Base-by-base conservation (phyloP, 768 basidiomycete genomes). In the Heimioporus sp. region DNA sequence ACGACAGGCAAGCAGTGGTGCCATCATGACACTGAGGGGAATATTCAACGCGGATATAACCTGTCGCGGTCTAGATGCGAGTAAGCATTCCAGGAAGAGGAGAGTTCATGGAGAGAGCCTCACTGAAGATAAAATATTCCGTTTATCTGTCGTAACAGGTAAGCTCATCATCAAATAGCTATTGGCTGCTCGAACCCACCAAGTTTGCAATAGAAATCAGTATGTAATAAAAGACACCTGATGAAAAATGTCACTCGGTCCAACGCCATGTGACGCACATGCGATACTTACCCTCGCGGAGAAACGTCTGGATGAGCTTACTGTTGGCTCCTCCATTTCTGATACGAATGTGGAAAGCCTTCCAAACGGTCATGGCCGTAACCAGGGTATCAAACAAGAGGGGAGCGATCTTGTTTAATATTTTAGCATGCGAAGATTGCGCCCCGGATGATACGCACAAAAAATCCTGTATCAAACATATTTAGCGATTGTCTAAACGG, bases 81-180 rank as follows among this genome's bases (percentile, higher is more conserved):
- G 58, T 56, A 45, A 56, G 45, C 24, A 55, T 38, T 51, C 44
- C 6, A 0, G 11, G 10, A n/a, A 30, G 16, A 20, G 24, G 17
- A 30, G 16, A 30, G 24, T 39, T 21, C 6, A 30, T 13, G n/a
- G 35, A 21, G 17, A 47, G 40, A 50, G 7, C 49, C 84, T 57
- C 58, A 88, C 87, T 90, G 89, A n/a, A 91, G 78, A 67, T 90
- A 91, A 66, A 90, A 90, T 34, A 90, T 85, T 39, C 89, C 89
- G 56, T 91, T 91, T 65, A 90, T 82, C 76, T 78, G 53, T 46
- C 21, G 51, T 10, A 15, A 31, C 32, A 19, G 1, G 39, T 54
- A 28, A 61, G 52, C 16, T 38, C 39, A 52, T 21, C n/a, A 40
- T 19, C 34, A 12, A 41, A 35, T 6, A 43, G n/a, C 36, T 24